These are phyloP conservation scores for Candolleomyces aberdarensis DNA, from an alignment of 768 basidiomycete species.

Conservation along the genomic window DNA sequence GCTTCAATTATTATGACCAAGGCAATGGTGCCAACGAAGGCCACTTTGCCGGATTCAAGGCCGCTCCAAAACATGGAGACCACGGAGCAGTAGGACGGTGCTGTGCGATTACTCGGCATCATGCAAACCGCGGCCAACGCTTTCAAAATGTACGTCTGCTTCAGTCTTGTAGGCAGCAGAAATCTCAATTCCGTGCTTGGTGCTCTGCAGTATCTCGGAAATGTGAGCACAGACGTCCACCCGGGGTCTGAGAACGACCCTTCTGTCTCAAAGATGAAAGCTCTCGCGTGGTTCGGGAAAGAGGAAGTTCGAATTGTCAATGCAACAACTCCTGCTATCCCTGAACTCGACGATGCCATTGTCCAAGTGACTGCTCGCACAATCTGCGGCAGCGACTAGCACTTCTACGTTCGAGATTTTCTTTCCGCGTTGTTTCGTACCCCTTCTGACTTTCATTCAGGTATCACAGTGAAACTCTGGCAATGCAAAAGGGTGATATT, in stretches of 20 bases:
- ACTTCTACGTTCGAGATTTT: conserved; percentile 32
- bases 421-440: neutral
- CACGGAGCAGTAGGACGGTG: neutral
- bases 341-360: conserved; percentile 73
- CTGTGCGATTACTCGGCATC: neutral
- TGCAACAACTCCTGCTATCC: conserved; percentile 51
- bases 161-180: neutral
- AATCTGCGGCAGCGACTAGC: conserved; percentile 66
- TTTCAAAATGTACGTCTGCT: conserved; percentile 20
- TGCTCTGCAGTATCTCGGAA: conserved; percentile 32
- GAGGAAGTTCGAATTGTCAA: conserved; percentile 41
- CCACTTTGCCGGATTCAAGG: neutral
- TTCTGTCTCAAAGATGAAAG: conserved; percentile 61
- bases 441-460: conserved; percentile 10
- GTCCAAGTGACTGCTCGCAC: conserved; percentile 75
- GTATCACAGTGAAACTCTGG: conserved; percentile 66
- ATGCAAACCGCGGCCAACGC: no score
- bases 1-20: neutral
- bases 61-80: neutral
- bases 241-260: conserved; percentile 45
- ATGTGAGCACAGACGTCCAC: conserved; percentile 35
- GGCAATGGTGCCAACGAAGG: neutral
- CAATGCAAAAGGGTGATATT: conserved; percentile 71
- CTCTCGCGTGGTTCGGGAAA: conserved; percentile 65
- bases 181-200: neutral